Conservation (phyloP, 345 rosid genomes). For the Populus alba region DNA sequence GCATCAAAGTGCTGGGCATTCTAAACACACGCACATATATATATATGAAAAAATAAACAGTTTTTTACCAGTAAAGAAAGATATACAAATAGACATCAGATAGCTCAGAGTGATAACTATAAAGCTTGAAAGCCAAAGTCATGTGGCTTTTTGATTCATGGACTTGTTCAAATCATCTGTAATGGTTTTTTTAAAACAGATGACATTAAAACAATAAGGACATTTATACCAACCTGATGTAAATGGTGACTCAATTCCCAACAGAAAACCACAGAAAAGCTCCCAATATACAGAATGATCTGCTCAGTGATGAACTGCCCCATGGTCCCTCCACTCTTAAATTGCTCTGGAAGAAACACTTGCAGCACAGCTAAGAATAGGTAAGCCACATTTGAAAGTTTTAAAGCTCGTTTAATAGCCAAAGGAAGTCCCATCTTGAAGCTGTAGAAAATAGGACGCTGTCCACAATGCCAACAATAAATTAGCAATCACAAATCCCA, state of each 20-base stretch:
- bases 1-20: neutral
- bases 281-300: slow-evolving; percentile 52
- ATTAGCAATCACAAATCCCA: slow-evolving; percentile 8
- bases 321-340: slow-evolving; percentile 35
- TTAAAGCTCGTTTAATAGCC: slow-evolving; percentile 48
- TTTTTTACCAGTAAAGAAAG: neutral
- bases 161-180: neutral
- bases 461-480: slow-evolving; percentile 21
- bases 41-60: neutral
- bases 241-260: slow-evolving; percentile 88
- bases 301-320: slow-evolving; percentile 50
- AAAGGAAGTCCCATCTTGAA: slow-evolving; percentile 82
- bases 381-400: slow-evolving; percentile 52
- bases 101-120: neutral
- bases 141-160: neutral
- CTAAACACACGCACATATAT: neutral
- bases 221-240: slow-evolving; percentile 58
- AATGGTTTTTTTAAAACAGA: neutral
- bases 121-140: neutral
- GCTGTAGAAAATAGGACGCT: slow-evolving; percentile 83
- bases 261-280: slow-evolving; percentile 61
- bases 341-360: slow-evolving; percentile 38
- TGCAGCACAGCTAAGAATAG: slow-evolving; percentile 46
- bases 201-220: neutral
- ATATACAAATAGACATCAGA: neutral